Conservation (phyloP, 2,329 filamentous ascomycete species). For the Exserohilum rostratum region DNA sequence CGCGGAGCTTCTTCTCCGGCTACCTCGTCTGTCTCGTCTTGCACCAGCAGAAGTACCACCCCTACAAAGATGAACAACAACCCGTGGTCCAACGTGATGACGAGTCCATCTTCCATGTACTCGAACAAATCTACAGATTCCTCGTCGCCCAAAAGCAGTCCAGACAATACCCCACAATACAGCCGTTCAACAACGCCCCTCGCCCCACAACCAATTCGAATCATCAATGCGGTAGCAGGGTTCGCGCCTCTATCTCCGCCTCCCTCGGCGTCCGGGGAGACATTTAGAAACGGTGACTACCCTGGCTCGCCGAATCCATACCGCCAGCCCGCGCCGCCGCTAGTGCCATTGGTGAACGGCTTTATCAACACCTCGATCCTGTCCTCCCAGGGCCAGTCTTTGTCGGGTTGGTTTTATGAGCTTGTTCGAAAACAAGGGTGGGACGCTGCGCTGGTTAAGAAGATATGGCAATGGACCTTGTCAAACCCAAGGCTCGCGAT, state of each 20-base stretch:
- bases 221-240: constrained; percentile 40
- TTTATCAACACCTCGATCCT: constrained; percentile 46
- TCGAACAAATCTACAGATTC: constrained; percentile 40
- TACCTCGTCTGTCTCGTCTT: constrained; percentile 49
- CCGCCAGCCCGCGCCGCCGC: constrained; percentile 33
- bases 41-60: constrained; percentile 46
- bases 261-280: constrained; percentile 36
- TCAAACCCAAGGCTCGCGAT: constrained; percentile 48
- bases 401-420: constrained; percentile 47
- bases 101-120: constrained; percentile 37
- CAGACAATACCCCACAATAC: constrained; percentile 46
- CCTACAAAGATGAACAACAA: constrained; percentile 47
- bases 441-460: constrained; percentile 42
- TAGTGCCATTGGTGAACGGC: constrained; percentile 43
- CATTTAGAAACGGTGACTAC: constrained; percentile 37
- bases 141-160: constrained; percentile 45
- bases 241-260: constrained; percentile 45
- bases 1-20: constrained; percentile 46
- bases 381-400: constrained; percentile 45
- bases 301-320: constrained; percentile 45
- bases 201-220: constrained; percentile 45
- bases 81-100: constrained; percentile 47
- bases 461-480: constrained; percentile 50
- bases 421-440: constrained; percentile 45
- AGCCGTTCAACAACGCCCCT: constrained; percentile 48